Percentiles rank a stretch among this genome's conserved stretches.
These are phyloP conservation scores for Solanum sitiens DNA, from an alignment of 257 asterid species.

Conservation along the genomic window DNA sequence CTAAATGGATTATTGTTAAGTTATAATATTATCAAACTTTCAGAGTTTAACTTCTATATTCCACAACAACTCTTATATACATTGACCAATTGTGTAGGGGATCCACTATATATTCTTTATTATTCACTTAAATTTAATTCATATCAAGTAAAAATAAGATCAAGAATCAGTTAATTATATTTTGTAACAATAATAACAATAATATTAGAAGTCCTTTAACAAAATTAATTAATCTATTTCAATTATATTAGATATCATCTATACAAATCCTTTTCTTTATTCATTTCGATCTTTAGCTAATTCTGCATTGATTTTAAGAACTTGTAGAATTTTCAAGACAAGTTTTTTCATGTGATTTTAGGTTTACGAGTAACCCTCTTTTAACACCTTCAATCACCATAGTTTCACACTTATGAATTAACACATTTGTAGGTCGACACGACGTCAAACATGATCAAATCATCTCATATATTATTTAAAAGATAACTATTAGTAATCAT, in stretches of 20 bases:
- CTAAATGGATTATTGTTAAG: neutral
- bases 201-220: neutral
- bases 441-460: neutral
- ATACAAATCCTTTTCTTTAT: neutral
- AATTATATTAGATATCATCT: neutral
- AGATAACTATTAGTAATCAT: neutral
- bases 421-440: neutral
- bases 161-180: neutral
- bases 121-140: neutral
- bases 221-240: neutral
- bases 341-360: neutral
- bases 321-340: neutral
- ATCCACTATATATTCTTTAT: neutral
- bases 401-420: neutral
- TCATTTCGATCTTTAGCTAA: neutral
- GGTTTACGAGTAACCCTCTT: neutral
- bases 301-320: neutral
- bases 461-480: neutral
- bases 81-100: neutral
- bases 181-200: neutral
- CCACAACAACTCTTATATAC: neutral
- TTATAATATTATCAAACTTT: neutral
- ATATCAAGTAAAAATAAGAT: neutral
- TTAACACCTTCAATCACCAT: neutral
- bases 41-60: neutral